Base-by-base conservation (phyloP, 176 grass and related monocot genomes). In the Phyllostachys edulis region DNA sequence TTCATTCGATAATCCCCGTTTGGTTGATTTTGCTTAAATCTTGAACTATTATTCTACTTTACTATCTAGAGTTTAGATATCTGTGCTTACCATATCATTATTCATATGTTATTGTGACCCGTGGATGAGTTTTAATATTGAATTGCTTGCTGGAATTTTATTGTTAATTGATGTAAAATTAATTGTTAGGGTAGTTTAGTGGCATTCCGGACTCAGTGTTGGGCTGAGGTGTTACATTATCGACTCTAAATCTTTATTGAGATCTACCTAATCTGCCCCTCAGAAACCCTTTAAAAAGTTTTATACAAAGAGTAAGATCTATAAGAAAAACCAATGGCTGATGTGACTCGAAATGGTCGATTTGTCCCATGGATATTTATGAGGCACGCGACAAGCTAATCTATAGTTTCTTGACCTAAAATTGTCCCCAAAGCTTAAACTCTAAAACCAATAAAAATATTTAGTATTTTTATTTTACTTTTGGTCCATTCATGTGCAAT, bases 261-360 rank as follows among this genome's bases (percentile, higher is more conserved):
- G 80, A 90, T 87, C 36, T 70, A 75, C 62, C 75, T 70, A 90
- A 87, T 80, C 20, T 59, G 12, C 34, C 15, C 68, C 67, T 78
- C 59, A 79, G 40, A 51, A 85, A 76, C 63, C 34, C 8, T 36
- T 69, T 18, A 20, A 29, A 9, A 61, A 47, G 2, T 47, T 12
- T 20, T 41, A 55, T 57, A 69, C 71, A 39, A 50, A 59, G 44
- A 63, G 29, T n/a, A 27, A 18, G 47, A 29, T 38, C 64, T 63
- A 49, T 67, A 74, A 46, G 12, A 55, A 54, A 65, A 47, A 39
- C 66, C 46, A 32, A 64, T 75, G 75, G 85, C 80, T 63, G 51
- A 80, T 84, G 61, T 67, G 75, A 80, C 52, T 55, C 67, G 34
- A 79, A 42, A 80, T 46, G 85, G 89, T 87, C 80, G 75, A 63